Evolutionary conservation across 2,329 filamentous ascomycete species (phyloP).

Genomic region (Davidsoniella neocaledoniae): DNA sequence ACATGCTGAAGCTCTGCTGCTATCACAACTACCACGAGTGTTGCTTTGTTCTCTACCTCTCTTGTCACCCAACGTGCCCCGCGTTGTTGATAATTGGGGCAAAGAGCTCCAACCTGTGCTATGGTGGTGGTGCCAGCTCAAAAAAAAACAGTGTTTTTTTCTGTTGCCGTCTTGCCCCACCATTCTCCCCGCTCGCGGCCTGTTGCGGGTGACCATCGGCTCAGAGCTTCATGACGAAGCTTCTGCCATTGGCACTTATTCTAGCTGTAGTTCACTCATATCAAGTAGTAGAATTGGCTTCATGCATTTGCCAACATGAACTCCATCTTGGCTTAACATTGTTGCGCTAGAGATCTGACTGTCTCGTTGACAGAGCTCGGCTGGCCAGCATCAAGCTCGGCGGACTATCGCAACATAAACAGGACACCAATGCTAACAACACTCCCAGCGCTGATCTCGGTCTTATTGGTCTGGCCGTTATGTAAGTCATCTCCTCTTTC

Average conservation of each 20-base stretch:
- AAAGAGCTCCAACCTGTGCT: too few species aligned
- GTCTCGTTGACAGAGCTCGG: constrained; percentile 42
- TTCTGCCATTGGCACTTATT: too few species aligned
- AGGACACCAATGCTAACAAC: constrained; percentile 35
- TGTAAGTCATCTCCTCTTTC: constrained; percentile 33
- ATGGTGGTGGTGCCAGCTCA: too few species aligned
- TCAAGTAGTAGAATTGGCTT: too few species aligned
- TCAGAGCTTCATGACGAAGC: background rate
- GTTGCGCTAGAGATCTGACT: background rate
- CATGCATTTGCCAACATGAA: too few species aligned
- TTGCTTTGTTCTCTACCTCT: background rate
- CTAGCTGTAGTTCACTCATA: too few species aligned
- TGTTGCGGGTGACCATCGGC: background rate
- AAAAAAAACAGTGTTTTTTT: background rate
- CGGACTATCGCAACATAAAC: constrained; percentile 13
- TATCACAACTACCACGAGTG: too few species aligned
- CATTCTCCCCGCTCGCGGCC: constrained; percentile 25
- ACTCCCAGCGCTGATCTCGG: constrained; percentile 65
- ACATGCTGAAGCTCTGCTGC: too few species aligned
- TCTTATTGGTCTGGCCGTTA: constrained; percentile 85
- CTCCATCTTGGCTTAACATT: background rate
- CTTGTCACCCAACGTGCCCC: too few species aligned
- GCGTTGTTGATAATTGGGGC: too few species aligned
- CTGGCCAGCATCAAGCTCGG: constrained; percentile 53
- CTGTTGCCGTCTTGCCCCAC: constrained; percentile 8